phyloP scores from a whole-genome alignment of 768 basidiomycete genomes.

The Imleria badia region DNA sequence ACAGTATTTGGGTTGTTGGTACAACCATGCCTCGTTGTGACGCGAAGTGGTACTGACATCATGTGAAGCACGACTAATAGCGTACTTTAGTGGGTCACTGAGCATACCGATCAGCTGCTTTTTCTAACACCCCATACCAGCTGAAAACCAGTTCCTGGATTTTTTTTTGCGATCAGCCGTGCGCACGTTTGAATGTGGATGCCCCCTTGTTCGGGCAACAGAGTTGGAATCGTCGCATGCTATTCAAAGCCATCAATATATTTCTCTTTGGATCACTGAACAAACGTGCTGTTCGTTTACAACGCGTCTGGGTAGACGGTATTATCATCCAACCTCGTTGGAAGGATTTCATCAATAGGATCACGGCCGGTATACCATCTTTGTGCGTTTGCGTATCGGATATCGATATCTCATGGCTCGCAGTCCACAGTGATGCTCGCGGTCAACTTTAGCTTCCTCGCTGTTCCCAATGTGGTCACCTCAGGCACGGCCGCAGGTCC shows the following conservation, averaged over 20 bases:
- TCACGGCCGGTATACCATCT: conserved; percentile 13
- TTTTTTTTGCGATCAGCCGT: conserved; percentile 12
- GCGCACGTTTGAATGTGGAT: conserved; percentile 12
- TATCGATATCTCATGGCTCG: neutral
- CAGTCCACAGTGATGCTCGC: conserved; percentile 21
- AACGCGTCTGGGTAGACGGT: conserved; percentile 12
- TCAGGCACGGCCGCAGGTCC: neutral
- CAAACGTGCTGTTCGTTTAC: conserved; percentile 13
- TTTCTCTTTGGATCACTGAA: conserved; percentile 2
- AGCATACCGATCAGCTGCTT: neutral
- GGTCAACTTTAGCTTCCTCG: conserved; percentile 15
- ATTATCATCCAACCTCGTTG: conserved; percentile 10
- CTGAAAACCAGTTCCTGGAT: conserved; percentile 14
- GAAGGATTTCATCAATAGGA: conserved; percentile 9
- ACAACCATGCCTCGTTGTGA: neutral
- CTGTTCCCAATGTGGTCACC: conserved; percentile 6
- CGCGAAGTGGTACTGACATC: neutral
- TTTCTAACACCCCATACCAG: conserved; percentile 2
- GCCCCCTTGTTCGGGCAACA: conserved; percentile 6
- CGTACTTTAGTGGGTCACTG: conserved; percentile 6
- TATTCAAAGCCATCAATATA: neutral
- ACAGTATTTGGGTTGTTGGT: conserved; percentile 16
- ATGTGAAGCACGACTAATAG: conserved; percentile 12
- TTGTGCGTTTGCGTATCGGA: conserved; percentile 1
- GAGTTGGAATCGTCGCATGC: neutral